phyloP scores from a whole-genome alignment of 345 rosid species.

The Eucalyptus paniculata region DNA sequence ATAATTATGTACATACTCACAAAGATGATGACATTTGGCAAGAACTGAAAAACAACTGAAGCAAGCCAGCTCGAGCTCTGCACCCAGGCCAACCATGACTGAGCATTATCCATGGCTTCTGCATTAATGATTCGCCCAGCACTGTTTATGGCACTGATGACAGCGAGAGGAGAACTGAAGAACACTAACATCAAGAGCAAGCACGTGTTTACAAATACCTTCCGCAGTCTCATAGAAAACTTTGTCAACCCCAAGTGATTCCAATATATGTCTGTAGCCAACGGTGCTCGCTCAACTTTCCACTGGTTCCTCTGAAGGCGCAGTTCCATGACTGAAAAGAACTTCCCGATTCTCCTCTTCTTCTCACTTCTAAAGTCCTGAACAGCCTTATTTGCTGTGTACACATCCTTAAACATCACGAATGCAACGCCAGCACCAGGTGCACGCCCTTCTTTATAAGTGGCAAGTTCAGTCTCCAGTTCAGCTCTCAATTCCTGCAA shows the following conservation, averaged over 20 bases:
- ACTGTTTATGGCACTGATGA: slow-evolving; percentile 69
- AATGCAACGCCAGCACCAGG: slow-evolving; percentile 92
- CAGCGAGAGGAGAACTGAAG: slow-evolving; percentile 91
- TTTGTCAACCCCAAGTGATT: slow-evolving; percentile 86
- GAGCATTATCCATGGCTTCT: slow-evolving; percentile 89
- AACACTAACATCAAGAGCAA: slow-evolving; percentile 73
- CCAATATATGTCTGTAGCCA: slow-evolving; percentile 97
- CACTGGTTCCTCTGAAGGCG: slow-evolving; percentile 90
- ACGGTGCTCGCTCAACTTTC: slow-evolving; percentile 95
- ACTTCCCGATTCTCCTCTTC: slow-evolving; percentile 73
- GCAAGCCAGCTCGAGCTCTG: slow-evolving; percentile 95
- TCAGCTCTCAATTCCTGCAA: slow-evolving; percentile 72
- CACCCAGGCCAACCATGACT: slow-evolving; percentile 85
- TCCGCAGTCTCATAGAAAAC: slow-evolving; percentile 47
- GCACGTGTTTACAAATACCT: slow-evolving; percentile 78
- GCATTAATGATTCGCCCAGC: slow-evolving; percentile 86
- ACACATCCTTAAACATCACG: slow-evolving; percentile 86
- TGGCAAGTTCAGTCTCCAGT: slow-evolving; percentile 54
- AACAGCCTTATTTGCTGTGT: slow-evolving; percentile 88
- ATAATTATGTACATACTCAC: slow-evolving; percentile 91
- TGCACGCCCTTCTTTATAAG: slow-evolving; percentile 72
- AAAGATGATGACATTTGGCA: slow-evolving; percentile 86
- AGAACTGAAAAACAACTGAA: slow-evolving; percentile 76
- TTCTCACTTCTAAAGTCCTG: slow-evolving; percentile 76
- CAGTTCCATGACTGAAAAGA: slow-evolving; percentile 75